These are phyloP conservation scores for Ogataea angusta DNA, from an alignment of 805 yeast genomes.

Conservation along the genomic window DNA sequence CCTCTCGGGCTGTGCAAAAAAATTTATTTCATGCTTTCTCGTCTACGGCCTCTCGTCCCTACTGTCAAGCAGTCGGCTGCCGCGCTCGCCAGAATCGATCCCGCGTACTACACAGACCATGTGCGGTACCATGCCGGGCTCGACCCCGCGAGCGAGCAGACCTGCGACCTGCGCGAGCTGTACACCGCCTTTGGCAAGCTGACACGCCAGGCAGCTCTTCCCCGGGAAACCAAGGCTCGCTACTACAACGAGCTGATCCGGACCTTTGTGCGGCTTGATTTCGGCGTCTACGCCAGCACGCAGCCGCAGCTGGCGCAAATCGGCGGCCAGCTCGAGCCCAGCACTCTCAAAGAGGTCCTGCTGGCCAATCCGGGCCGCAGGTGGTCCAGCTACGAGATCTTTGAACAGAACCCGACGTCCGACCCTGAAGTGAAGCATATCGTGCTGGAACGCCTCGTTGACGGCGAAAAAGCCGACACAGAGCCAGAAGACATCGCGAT, in stretches of 20 bases:
- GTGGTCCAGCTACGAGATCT: constrained; percentile 32
- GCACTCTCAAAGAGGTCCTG: constrained; percentile 26
- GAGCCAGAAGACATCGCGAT: constrained; percentile 8
- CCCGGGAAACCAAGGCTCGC: constrained; percentile 11
- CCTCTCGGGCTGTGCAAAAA: constrained; percentile 5
- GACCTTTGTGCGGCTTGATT: constrained; percentile 26
- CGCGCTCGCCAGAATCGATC: background rate
- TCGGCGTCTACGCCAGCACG: constrained; percentile 24
- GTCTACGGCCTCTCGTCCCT: constrained; percentile 2
- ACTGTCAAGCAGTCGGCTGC: constrained; percentile 4
- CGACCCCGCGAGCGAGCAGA: background rate
- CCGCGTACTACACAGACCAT: constrained; percentile 1
- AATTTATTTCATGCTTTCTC: background rate
- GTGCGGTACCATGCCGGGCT: constrained; percentile 1
- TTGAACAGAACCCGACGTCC: constrained; percentile 6
- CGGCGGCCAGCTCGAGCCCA: constrained; percentile 8
- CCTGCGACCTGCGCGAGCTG: background rate
- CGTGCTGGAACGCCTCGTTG: constrained; percentile 5
- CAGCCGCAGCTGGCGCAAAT: constrained; percentile 4
- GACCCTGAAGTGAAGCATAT: constrained; percentile 1
- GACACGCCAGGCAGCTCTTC: constrained; percentile 7
- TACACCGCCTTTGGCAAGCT: constrained; percentile 3
- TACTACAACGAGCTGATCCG: constrained; percentile 26
- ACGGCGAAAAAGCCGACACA: constrained; percentile 7
- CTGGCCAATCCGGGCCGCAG: constrained; percentile 37